Evolutionary conservation across 768 basidiomycete genomes (phyloP).

Genomic region (Psilocybe cyanescens): DNA sequence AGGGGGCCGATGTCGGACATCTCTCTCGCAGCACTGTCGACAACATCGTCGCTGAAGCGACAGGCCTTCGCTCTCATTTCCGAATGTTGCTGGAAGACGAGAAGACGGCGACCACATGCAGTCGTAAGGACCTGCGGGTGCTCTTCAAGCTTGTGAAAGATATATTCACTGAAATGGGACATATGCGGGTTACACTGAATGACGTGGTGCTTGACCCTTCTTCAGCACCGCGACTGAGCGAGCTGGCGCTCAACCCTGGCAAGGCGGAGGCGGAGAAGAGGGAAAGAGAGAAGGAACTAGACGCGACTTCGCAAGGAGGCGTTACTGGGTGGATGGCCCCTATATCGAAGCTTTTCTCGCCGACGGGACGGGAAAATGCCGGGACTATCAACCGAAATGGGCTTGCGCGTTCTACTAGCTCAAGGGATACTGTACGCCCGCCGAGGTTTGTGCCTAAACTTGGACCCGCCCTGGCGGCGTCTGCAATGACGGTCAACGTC

Average conservation of each 20-base stretch:
- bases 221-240: conserved; percentile 71
- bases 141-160: conserved; percentile 89
- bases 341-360: conserved; percentile 76
- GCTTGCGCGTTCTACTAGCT: conserved; percentile 14
- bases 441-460: conserved; percentile 74
- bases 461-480: conserved; percentile 83
- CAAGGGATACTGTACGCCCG: conserved; percentile 26
- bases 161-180: conserved; percentile 79
- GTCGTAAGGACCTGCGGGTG: conserved; percentile 79
- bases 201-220: conserved; percentile 89
- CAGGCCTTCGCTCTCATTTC: conserved; percentile 73
- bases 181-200: conserved; percentile 83
- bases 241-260: conserved; percentile 65
- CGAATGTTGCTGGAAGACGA: conserved; percentile 78
- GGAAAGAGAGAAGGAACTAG: conserved; percentile 38
- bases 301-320: conserved; percentile 28
- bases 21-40: conserved; percentile 83
- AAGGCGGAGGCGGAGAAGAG: conserved; percentile 48
- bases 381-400: conserved; percentile 18
- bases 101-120: conserved; percentile 59
- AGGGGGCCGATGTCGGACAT: conserved; percentile 84
- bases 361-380: conserved; percentile 28
- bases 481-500: conserved; percentile 92
- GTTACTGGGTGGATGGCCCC: conserved; percentile 81
- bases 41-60: conserved; percentile 71